Evolutionary conservation across 2,329 filamentous ascomycete genomes (phyloP).

Genomic region (Calonectria pseudoturangicola): DNA sequence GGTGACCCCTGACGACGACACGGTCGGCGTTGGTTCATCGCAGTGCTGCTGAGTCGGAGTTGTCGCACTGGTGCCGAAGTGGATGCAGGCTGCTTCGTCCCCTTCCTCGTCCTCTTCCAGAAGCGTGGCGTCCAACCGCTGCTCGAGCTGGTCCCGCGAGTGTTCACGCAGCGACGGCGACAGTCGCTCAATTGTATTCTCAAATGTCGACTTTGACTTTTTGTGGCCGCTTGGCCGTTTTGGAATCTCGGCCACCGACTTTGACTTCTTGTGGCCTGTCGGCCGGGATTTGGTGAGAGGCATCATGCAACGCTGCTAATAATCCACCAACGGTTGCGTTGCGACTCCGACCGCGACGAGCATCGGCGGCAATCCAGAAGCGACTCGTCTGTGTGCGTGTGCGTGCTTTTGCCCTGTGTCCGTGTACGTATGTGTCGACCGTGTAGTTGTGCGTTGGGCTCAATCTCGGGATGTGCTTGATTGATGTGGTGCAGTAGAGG

Average conservation of each 20-base stretch:
- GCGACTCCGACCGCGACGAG: constrained; percentile 20
- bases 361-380: constrained; percentile 25
- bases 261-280: constrained; percentile 41
- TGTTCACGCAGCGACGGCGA: constrained; percentile 19
- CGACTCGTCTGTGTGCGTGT: constrained; percentile 18
- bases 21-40: neutral
- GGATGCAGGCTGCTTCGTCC: constrained; percentile 40
- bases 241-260: constrained; percentile 29
- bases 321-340: constrained; percentile 20
- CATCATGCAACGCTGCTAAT: constrained; percentile 39
- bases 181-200: constrained; percentile 43
- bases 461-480: constrained; percentile 30
- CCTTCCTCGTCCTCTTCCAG: constrained; percentile 38
- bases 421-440: neutral
- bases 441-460: constrained; percentile 17
- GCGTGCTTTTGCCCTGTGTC: too few species aligned
- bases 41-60: constrained; percentile 20
- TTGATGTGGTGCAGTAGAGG: constrained; percentile 25
- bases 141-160: constrained; percentile 24
- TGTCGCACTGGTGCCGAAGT: constrained; percentile 26
- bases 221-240: constrained; percentile 32
- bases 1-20: constrained; percentile 1
- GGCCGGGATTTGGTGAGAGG: constrained; percentile 51
- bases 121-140: constrained; percentile 45
- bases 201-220: constrained; percentile 41